phyloP scores from a whole-genome alignment of 1,284 basidiomycete species.

The Phellopilus nigrolimitatus region DNA sequence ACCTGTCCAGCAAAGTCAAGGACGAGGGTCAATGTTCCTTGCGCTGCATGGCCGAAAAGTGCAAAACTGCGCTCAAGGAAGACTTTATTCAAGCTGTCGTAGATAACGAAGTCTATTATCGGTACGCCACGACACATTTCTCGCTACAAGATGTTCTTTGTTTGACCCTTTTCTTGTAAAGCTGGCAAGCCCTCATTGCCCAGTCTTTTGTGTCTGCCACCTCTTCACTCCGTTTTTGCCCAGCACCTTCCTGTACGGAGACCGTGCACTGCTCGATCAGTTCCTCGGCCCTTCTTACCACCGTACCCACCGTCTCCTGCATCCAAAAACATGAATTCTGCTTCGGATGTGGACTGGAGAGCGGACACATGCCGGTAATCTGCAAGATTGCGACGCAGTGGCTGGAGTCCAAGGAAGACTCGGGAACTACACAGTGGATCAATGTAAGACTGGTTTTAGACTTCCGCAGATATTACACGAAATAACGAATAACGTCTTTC shows the following conservation, averaged over 20 bases:
- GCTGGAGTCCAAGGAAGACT: constrained; percentile 64
- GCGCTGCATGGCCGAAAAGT: constrained; percentile 61
- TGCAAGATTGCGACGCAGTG: constrained; percentile 56
- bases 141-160: background rate
- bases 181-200: constrained; percentile 53
- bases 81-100: constrained; percentile 42
- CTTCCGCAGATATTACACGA: too few species aligned
- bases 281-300: constrained; percentile 41
- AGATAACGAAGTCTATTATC: constrained; percentile 29
- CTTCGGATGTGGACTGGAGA: constrained; percentile 49
- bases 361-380: constrained; percentile 56
- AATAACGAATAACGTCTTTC: background rate
- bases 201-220: constrained; percentile 59
- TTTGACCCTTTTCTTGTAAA: constrained; percentile 22
- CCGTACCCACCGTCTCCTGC: constrained; percentile 58
- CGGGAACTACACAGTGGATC: constrained; percentile 68
- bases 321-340: constrained; percentile 45
- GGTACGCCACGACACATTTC: constrained; percentile 32
- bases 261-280: constrained; percentile 31
- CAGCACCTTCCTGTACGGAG: constrained; percentile 34
- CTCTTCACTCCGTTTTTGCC: constrained; percentile 54
- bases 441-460: constrained; percentile 25
- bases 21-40: constrained; percentile 57
- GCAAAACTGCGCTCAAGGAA: constrained; percentile 46
- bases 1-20: constrained; percentile 53